Evolutionary conservation across 2,329 filamentous ascomycete species (phyloP).

Genomic region (Fusarium bulbicola): DNA sequence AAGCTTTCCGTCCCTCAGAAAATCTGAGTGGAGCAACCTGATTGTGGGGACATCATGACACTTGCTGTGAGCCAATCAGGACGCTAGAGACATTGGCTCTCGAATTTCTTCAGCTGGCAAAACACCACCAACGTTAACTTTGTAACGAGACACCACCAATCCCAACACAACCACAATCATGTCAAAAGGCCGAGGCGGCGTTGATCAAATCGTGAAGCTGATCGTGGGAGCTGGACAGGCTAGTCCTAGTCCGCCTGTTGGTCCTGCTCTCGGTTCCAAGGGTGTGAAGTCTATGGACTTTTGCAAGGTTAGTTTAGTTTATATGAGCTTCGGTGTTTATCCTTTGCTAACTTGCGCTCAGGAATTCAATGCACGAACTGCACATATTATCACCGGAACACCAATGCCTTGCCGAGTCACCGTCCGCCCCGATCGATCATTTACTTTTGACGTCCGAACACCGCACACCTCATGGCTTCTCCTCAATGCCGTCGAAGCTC

Average conservation of each 20-base stretch:
- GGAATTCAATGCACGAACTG: slow-evolving; percentile 97
- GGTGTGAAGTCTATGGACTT: slow-evolving; percentile 99
- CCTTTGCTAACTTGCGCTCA: slow-evolving; percentile 50
- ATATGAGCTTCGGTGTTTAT: neutral
- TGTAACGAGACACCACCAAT: slow-evolving; percentile 13
- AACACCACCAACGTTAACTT: slow-evolving; percentile 10
- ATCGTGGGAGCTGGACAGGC: slow-evolving; percentile 97
- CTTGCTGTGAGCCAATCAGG: slow-evolving; percentile 36
- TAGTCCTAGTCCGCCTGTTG: slow-evolving; percentile 92
- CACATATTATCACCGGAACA: slow-evolving; percentile 82
- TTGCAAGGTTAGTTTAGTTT: slow-evolving; percentile 77
- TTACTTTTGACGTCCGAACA: slow-evolving; percentile 92
- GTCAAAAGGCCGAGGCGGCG: slow-evolving; percentile 60
- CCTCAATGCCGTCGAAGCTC: slow-evolving; percentile 81
- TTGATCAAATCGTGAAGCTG: slow-evolving; percentile 89
- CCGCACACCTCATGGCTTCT: slow-evolving; percentile 93
- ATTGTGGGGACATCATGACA: slow-evolving; percentile 21
- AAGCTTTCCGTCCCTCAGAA: neutral
- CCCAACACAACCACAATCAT: slow-evolving; percentile 49
- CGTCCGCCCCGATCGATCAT: slow-evolving; percentile 91
- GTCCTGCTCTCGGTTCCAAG: slow-evolving; percentile 94
- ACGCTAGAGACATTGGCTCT: slow-evolving; percentile 15
- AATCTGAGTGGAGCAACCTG: slow-evolving; percentile 25
- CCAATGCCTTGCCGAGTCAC: slow-evolving; percentile 91
- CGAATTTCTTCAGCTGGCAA: slow-evolving; percentile 43